phyloP scores from a whole-genome alignment of 768 basidiomycete genomes.

The Coprinopsis sp. region DNA sequence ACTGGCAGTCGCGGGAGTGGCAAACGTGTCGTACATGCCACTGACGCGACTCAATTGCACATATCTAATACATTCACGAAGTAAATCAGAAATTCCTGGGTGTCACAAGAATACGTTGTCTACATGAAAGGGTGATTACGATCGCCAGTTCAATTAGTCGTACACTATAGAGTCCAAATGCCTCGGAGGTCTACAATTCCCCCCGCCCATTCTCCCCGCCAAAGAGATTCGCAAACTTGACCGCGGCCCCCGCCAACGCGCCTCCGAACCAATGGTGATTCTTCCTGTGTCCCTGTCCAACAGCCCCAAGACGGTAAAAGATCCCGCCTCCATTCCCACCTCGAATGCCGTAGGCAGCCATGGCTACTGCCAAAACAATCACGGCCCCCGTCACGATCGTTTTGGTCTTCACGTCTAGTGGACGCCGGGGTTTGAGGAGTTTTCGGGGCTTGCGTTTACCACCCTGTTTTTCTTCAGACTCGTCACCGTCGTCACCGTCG shows the following conservation, averaged over 20 bases:
- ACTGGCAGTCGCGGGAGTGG: too few species aligned
- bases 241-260: conserved; percentile 2
- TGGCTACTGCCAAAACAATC: conserved; percentile 63
- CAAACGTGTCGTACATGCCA: too few species aligned
- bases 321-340: background rate
- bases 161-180: too few species aligned
- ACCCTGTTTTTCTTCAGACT: background rate
- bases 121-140: too few species aligned
- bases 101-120: too few species aligned
- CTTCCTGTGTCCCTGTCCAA: too few species aligned
- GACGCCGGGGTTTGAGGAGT: conserved; percentile 1
- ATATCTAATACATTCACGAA: too few species aligned
- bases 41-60: too few species aligned
- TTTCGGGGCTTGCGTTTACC: conserved; percentile 9
- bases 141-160: too few species aligned
- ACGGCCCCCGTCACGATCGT: conserved; percentile 62
- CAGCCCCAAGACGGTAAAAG: too few species aligned
- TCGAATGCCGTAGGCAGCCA: conserved; percentile 51
- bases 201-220: background rate
- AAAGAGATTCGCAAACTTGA: background rate
- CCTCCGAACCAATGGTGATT: too few species aligned
- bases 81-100: too few species aligned
- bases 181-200: conserved; percentile 1
- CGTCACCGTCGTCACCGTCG: background rate
- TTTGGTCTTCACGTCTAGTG: conserved; percentile 27